A percentile compares a stretch with the other conserved stretches of the same genome.
Evolutionary conservation across 1,139 yeast genomes (phyloP).

Genomic region (Geotrichum cucujoidarum): DNA sequence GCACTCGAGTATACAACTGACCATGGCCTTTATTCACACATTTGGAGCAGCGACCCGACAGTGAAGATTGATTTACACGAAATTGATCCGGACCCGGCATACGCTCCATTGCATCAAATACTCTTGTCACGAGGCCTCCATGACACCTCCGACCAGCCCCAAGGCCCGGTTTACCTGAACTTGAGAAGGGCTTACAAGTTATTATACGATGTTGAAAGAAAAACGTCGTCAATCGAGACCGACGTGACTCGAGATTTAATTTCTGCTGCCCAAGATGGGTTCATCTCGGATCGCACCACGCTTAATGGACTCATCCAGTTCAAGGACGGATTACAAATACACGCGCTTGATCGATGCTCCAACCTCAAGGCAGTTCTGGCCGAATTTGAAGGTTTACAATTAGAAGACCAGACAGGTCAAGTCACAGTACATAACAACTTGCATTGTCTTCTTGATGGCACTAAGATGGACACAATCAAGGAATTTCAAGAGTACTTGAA

Average conservation of each 20-base stretch:
- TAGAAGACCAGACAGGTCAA: too few relatives aligned
- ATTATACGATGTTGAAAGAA: background rate
- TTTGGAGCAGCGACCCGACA: constrained; percentile 7
- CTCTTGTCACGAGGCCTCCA: constrained; percentile 4
- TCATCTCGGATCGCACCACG: too few relatives aligned
- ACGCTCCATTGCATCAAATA: background rate
- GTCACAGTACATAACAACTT: background rate
- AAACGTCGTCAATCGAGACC: background rate
- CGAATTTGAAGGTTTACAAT: too few relatives aligned
- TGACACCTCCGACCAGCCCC: background rate
- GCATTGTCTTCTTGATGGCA: background rate
- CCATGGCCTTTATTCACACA: constrained; percentile 14
- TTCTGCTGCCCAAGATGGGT: background rate
- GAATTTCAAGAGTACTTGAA: constrained; percentile 1
- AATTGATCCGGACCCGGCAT: background rate
- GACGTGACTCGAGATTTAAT: background rate
- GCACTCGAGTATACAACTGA: constrained; percentile 13
- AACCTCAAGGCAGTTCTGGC: too few relatives aligned
- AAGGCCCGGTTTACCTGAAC: background rate
- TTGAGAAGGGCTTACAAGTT: background rate
- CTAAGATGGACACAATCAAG: constrained; percentile 1
- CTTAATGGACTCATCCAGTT: too few relatives aligned
- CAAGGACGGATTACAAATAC: too few relatives aligned
- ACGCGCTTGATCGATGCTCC: too few relatives aligned
- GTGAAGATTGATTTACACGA: constrained; percentile 8